Evolutionary conservation across 768 basidiomycete genomes (phyloP).

Genomic region (Mycena latifolia): DNA sequence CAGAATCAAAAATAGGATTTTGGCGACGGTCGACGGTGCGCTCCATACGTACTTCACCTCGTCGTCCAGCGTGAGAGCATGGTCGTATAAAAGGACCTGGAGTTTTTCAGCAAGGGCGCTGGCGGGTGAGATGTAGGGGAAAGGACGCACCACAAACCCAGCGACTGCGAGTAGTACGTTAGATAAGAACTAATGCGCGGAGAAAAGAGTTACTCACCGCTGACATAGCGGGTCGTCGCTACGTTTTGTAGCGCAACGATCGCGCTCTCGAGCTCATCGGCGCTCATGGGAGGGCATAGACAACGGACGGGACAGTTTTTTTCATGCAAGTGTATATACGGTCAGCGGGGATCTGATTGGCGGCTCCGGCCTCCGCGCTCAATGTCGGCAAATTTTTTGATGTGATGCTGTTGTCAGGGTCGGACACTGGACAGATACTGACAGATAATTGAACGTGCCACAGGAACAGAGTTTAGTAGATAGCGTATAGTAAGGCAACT

Average conservation of each 20-base stretch:
- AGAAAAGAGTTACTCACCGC: not conserved
- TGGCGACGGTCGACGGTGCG: constrained; percentile 42
- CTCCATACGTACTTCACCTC: constrained; percentile 49
- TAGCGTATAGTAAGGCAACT: no score
- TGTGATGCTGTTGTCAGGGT: no score
- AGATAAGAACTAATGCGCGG: no score
- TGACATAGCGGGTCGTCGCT: constrained; percentile 7
- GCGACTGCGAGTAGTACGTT: not conserved
- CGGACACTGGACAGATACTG: no score
- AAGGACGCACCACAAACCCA: constrained; percentile 8
- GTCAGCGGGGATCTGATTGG: no score
- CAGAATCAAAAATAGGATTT: constrained; percentile 44
- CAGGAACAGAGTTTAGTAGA: no score
- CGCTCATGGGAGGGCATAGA: constrained; percentile 4
- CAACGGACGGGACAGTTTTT: no score
- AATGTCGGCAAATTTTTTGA: no score
- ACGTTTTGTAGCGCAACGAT: constrained; percentile 9
- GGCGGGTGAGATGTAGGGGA: not conserved
- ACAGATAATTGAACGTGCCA: no score
- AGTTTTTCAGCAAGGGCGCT: not conserved
- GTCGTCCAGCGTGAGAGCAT: constrained; percentile 47
- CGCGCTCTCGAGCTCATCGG: not conserved
- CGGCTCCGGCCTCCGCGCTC: no score
- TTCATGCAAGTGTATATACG: no score
- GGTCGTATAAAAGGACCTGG: constrained; percentile 48